These are phyloP conservation scores for Acer campestre DNA, from an alignment of 345 rosid species.

Conservation along the genomic window DNA sequence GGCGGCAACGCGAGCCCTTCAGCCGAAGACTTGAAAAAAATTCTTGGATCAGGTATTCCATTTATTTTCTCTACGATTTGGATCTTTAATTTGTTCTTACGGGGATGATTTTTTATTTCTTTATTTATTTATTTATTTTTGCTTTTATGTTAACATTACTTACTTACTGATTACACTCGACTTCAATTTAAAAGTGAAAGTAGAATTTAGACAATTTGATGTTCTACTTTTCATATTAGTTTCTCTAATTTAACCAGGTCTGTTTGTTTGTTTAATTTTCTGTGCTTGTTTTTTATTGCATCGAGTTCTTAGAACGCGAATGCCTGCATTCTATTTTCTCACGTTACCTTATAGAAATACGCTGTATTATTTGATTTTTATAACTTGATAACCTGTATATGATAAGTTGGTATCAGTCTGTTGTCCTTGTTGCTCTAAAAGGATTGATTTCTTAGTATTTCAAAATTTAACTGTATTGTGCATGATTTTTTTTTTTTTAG, in stretches of 20 bases:
- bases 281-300: background rate
- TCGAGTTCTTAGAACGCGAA: background rate
- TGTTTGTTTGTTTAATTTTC: background rate
- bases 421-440: background rate
- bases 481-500: background rate
- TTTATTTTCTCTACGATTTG: background rate
- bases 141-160: background rate
- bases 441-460: too few species aligned
- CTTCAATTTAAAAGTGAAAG: background rate
- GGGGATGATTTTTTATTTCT: background rate
- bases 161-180: background rate
- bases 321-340: too few species aligned
- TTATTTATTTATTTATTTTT: background rate
- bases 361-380: background rate
- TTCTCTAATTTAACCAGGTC: background rate
- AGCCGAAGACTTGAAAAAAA: slow-evolving; percentile 49
- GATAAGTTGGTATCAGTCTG: background rate
- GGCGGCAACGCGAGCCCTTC: slow-evolving; percentile 69
- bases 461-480: background rate
- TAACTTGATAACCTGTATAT: background rate
- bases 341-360: background rate
- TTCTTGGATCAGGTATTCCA: slow-evolving; percentile 66
- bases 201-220: background rate
- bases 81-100: background rate
- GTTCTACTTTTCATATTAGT: background rate